Conservation (phyloP, 2,329 filamentous ascomycete species). For the Scytalidium lignicola region DNA sequence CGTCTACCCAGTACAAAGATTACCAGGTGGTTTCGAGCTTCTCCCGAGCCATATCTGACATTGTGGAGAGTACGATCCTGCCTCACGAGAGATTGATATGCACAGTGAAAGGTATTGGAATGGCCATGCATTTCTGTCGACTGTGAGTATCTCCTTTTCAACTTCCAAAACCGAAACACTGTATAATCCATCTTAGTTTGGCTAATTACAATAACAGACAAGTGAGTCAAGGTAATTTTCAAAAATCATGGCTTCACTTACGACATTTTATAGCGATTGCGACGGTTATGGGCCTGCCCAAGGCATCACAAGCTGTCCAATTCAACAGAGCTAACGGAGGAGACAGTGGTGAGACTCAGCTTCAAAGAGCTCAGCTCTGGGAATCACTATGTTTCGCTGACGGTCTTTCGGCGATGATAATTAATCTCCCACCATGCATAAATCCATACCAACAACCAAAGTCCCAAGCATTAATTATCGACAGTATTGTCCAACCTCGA, state of each 20-base stretch:
- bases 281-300: slow-evolving; percentile 32
- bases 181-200: not conserved
- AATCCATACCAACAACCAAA: slow-evolving; percentile 17
- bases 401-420: slow-evolving; percentile 27
- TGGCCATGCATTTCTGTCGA: slow-evolving; percentile 29
- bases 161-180: no score
- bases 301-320: slow-evolving; percentile 7
- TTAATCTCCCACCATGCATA: slow-evolving; percentile 32
- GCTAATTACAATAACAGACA: slow-evolving; percentile 16
- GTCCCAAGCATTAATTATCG: slow-evolving; percentile 12
- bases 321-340: slow-evolving; percentile 6
- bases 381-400: slow-evolving; percentile 28
- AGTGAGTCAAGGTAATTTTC: slow-evolving; percentile 29
- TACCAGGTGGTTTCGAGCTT: slow-evolving; percentile 7
- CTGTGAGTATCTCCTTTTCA: slow-evolving; percentile 24
- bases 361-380: slow-evolving; percentile 27
- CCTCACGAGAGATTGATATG: slow-evolving; percentile 26
- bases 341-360: slow-evolving; percentile 6
- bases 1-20: not conserved
- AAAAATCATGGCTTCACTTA: slow-evolving; percentile 31
- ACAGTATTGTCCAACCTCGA: slow-evolving; percentile 19
- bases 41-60: slow-evolving; percentile 20
- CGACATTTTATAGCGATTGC: slow-evolving; percentile 33
- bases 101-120: slow-evolving; percentile 27
- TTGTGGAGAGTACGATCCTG: slow-evolving; percentile 24